Evolutionary conservation across 2,329 filamentous ascomycete species (phyloP).

Genomic region (Aspergillus sojae): DNA sequence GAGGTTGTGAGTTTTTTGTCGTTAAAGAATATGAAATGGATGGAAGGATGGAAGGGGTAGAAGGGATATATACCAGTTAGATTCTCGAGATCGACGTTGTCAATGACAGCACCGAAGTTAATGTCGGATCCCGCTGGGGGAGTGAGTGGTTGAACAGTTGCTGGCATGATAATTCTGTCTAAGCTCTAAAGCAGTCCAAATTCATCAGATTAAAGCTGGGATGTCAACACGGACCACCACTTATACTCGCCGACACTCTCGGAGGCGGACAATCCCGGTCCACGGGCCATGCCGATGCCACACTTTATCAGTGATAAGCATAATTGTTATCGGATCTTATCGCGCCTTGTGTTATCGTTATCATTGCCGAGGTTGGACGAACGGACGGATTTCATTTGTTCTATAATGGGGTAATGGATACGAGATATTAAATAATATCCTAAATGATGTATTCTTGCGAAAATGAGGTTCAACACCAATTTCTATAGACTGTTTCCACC

Average conservation of each 20-base stretch:
- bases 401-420: not conserved
- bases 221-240: not conserved
- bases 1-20: slow-evolving; percentile 4
- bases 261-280: slow-evolving; percentile 4
- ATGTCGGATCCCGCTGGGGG: slow-evolving; percentile 40
- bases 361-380: not conserved
- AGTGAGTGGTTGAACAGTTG: slow-evolving; percentile 24
- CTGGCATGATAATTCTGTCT: not conserved
- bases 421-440: not conserved
- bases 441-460: not conserved
- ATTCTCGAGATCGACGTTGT: slow-evolving; percentile 63
- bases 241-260: not conserved
- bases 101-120: slow-evolving; percentile 64
- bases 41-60: not conserved
- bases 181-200: not conserved
- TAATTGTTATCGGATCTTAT: not conserved
- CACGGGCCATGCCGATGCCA: not conserved
- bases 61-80: slow-evolving; percentile 59
- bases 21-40: too few relatives aligned
- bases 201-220: not conserved
- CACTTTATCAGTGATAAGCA: slow-evolving; percentile 1
- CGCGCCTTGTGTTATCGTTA: not conserved
- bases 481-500: too few relatives aligned
- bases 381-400: not conserved
- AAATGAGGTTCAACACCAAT: not conserved